Conservation (phyloP, 495 filamentous ascomycete species). For the Letharia columbiana region DNA sequence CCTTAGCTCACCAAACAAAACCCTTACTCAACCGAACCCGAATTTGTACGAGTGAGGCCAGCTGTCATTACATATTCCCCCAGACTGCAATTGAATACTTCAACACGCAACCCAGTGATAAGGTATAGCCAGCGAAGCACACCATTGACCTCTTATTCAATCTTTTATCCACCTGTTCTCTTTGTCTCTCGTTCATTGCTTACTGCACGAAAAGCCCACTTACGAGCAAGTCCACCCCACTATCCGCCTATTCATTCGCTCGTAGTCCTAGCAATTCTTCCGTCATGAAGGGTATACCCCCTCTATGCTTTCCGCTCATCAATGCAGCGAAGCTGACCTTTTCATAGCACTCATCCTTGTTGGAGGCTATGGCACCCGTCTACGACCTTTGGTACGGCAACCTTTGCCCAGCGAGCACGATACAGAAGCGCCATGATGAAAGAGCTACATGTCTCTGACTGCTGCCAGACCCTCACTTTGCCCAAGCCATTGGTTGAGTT, state of each 20-base stretch:
- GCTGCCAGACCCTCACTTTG: slow-evolving; percentile 77
- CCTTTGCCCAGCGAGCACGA: slow-evolving; percentile 21
- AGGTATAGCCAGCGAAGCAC: not conserved
- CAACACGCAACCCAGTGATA: not conserved
- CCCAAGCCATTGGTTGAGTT: slow-evolving; percentile 98
- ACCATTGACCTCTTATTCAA: not conserved
- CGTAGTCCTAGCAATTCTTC: not conserved
- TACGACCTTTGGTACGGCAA: slow-evolving; percentile 84
- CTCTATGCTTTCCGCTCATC: not conserved
- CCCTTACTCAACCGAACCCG: not conserved
- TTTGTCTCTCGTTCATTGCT: not conserved
- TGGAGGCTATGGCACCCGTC: slow-evolving; percentile 96
- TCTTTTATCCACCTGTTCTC: not conserved
- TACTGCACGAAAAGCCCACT: not conserved
- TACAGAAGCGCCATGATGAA: not conserved
- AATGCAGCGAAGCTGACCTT: slow-evolving; percentile 2
- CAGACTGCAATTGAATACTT: not conserved
- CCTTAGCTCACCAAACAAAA: too few species aligned
- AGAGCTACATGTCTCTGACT: slow-evolving; percentile 16
- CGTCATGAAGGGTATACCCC: slow-evolving; percentile 14
- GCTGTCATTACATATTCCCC: slow-evolving; percentile 5
- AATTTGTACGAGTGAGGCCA: slow-evolving; percentile 9
- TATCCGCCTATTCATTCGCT: not conserved
- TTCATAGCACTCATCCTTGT: slow-evolving; percentile 91
- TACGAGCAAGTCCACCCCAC: not conserved